Base-by-base conservation (phyloP, 2,329 filamentous ascomycete genomes). In the Lachnellula subtilissima region DNA sequence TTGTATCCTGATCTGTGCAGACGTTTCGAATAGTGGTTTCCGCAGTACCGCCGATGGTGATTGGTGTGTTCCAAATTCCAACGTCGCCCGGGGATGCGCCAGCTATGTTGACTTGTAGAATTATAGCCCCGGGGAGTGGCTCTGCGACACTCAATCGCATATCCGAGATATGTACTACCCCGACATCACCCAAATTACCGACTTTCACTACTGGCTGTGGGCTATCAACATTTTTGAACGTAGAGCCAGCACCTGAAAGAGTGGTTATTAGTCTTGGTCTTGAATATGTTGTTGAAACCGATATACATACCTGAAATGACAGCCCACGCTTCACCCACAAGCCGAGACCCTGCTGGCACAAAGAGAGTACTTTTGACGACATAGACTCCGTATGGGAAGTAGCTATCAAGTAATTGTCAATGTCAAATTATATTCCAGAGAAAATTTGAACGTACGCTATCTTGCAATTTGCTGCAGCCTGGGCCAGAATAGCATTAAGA, bases 1-100 rank as follows among this genome's bases (percentile, higher is more conserved):
- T 72, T 64, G 15, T 75, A 72, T n/a, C 75, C 73, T 53, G 93
- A 92, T 61, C 85, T 87, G 79, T 93, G 9, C 48, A 36, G 11
- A 15, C 23, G 25, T 9, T 12, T 11, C 23, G 17, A 11, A 65
- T 48, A 9, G 64, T 50, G n/a, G 60, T 60, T 5, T 60, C 61
- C 6, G 70, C 69, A 52, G 78, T 79, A 4, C 79, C 79, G 23
- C 75, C 70, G 37, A 71, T 61, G 4, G 67, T 73, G 49, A 78
- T 68, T 52, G 77, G 66, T 3, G 70, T 74, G 65, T 76, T 68
- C 73, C 73, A 80, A 51, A 82, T 68, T 3, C 74, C 60, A 17
- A 61, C 60, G 36, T 59, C 52, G 8, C 60, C 60, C 2, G 51
- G 52, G 3, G 25, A 42, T 8, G 35, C 22, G 9, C 56, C 60